phyloP scores from a whole-genome alignment of 2,329 filamentous ascomycete species.

The Neurospora sp. region DNA sequence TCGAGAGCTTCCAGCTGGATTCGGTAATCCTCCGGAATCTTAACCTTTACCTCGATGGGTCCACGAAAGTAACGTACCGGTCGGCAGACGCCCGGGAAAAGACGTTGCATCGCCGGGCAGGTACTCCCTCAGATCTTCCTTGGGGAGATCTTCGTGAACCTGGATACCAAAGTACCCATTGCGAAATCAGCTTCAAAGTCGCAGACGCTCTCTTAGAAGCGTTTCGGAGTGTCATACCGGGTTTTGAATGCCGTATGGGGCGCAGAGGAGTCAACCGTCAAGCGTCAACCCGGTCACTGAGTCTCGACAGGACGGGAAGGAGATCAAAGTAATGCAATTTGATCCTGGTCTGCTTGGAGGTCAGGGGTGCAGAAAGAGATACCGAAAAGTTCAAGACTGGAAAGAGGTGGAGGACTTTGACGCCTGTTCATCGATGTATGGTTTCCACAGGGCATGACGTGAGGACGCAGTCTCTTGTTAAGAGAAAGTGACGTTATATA shows the following conservation, averaged over 20 bases:
- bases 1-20: slow-evolving; percentile 70
- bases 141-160: no score
- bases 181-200: no score
- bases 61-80: slow-evolving; percentile 70
- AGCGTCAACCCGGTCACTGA: not conserved
- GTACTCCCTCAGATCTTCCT: no score
- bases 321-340: not conserved
- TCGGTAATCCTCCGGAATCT: slow-evolving; percentile 78
- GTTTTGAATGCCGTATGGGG: no score
- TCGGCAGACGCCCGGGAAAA: slow-evolving; percentile 73
- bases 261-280: not conserved
- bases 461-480: not conserved
- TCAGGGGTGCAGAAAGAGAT: not conserved
- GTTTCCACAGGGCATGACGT: no score
- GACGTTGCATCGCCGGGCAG: slow-evolving; percentile 44
- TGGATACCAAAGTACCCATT: no score
- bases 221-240: no score
- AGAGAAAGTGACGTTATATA: not conserved
- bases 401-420: not conserved
- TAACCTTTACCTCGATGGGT: slow-evolving; percentile 74
- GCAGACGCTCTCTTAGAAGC: no score
- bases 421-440: no score
- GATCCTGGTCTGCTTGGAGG: not conserved
- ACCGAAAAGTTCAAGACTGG: not conserved
- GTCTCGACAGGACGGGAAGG: not conserved